Evolutionary conservation across 1,139 yeast genomes (phyloP).

Genomic region (Yamadazyma songkhlaensis): DNA sequence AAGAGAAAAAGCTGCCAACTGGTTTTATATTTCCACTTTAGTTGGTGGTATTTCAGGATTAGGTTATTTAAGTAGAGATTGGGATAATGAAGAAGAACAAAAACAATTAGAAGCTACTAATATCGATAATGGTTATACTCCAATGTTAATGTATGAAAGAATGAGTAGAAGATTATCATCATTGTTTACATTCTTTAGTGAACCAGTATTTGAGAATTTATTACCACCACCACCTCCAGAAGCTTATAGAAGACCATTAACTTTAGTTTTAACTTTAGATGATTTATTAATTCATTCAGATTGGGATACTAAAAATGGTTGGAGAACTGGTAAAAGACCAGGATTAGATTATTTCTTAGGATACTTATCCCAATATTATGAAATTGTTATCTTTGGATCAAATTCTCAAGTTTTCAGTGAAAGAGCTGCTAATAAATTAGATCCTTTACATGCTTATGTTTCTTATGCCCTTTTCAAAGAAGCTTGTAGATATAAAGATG

Average conservation of each 20-base stretch:
- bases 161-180: constrained; percentile 69
- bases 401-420: constrained; percentile 87
- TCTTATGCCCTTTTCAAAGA: constrained; percentile 88
- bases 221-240: constrained; percentile 87
- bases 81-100: constrained; percentile 79
- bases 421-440: constrained; percentile 79
- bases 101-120: constrained; percentile 46
- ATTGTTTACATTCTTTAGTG: constrained; percentile 80
- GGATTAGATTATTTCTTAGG: constrained; percentile 96
- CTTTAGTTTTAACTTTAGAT: constrained; percentile 84
- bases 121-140: constrained; percentile 67
- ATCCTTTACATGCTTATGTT: constrained; percentile 87
- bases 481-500: constrained; percentile 87
- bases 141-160: constrained; percentile 64
- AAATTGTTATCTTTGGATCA: constrained; percentile 85
- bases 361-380: constrained; percentile 92
- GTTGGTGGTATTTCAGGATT: constrained; percentile 61
- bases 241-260: constrained; percentile 89
- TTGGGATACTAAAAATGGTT: constrained; percentile 90
- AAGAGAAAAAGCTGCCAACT: constrained; percentile 63
- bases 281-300: constrained; percentile 87
- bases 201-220: constrained; percentile 89
- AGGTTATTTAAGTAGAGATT: constrained; percentile 78
- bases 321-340: constrained; percentile 99
- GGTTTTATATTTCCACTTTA: constrained; percentile 63